These are phyloP conservation scores for Hanseniaspora taiwanica DNA, from an alignment of 805 yeast species.

Conservation along the genomic window DNA sequence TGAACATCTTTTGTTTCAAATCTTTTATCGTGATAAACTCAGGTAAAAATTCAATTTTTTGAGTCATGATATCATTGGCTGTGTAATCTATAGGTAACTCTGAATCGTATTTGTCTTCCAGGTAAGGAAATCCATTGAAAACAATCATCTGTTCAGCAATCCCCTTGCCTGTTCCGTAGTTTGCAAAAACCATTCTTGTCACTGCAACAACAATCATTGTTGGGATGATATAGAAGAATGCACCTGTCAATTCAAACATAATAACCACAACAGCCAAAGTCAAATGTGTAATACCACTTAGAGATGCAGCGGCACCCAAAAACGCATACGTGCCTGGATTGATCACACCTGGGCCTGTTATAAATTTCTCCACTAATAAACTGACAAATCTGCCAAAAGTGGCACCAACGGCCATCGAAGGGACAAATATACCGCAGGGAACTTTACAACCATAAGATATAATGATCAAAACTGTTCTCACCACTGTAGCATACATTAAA, in stretches of 20 bases:
- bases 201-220: conserved; percentile 91
- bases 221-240: conserved; percentile 80
- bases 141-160: conserved; percentile 92
- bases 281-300: conserved; percentile 87
- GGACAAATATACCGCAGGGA: conserved; percentile 97
- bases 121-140: conserved; percentile 76
- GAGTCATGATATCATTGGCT: conserved; percentile 28
- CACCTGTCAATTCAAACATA: conserved; percentile 95
- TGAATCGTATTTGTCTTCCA: conserved; percentile 53
- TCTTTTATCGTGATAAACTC: conserved; percentile 14
- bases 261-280: conserved; percentile 89
- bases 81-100: conserved; percentile 40
- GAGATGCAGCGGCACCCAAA: conserved; percentile 89
- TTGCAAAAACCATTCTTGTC: conserved; percentile 68
- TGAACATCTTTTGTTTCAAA: conserved; percentile 2
- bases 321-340: conserved; percentile 94
- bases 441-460: conserved; percentile 86
- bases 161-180: conserved; percentile 62
- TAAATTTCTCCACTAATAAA: conserved; percentile 40
- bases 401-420: conserved; percentile 95
- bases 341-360: conserved; percentile 41
- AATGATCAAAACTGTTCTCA: conserved; percentile 60
- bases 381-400: conserved; percentile 86
- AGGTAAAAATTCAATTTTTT: conserved; percentile 15
- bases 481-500: conserved; percentile 53